These are phyloP conservation scores for Chamaecrista fasciculata DNA, from an alignment of 306 rosid species.

Conservation along the genomic window DNA sequence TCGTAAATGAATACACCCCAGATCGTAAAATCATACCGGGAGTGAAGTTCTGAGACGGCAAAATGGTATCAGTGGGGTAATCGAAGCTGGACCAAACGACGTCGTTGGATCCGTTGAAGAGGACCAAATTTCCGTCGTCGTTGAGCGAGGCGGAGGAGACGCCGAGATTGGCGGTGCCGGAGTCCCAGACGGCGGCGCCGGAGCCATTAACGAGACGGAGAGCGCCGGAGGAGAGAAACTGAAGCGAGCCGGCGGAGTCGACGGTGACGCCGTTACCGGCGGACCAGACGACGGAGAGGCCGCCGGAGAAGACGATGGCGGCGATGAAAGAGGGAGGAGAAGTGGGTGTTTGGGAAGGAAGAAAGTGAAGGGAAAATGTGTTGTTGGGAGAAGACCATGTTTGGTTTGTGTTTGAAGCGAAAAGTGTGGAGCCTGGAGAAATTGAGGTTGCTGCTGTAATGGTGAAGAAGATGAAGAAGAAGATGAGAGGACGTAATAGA, in stretches of 20 bases:
- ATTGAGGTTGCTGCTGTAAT: conserved; percentile 24
- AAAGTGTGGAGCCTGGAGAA: conserved; percentile 51
- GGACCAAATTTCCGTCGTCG: conserved; percentile 55
- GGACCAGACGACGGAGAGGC: conserved; percentile 59
- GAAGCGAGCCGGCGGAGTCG: conserved; percentile 50
- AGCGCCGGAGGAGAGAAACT: conserved; percentile 48
- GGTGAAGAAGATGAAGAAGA: background rate
- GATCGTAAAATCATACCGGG: conserved; percentile 48
- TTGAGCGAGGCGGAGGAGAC: conserved; percentile 57
- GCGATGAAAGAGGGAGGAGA: conserved; percentile 52
- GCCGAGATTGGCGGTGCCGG: conserved; percentile 52
- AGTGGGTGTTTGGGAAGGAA: conserved; percentile 42
- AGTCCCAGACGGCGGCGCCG: conserved; percentile 53
- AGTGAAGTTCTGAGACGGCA: conserved; percentile 56
- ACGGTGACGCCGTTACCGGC: conserved; percentile 40
- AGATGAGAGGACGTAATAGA: too few relatives aligned
- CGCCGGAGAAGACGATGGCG: conserved; percentile 48
- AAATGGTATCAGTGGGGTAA: conserved; percentile 56
- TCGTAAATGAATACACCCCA: conserved; percentile 50
- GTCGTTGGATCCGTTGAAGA: conserved; percentile 33
- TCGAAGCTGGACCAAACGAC: conserved; percentile 74
- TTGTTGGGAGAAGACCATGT: conserved; percentile 54
- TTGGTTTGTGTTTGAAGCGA: conserved; percentile 40
- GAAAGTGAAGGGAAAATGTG: conserved; percentile 53
- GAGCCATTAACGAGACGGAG: conserved; percentile 64